Conservation (phyloP, 495 filamentous ascomycete species). For the Jackrogersella minutella region DNA sequence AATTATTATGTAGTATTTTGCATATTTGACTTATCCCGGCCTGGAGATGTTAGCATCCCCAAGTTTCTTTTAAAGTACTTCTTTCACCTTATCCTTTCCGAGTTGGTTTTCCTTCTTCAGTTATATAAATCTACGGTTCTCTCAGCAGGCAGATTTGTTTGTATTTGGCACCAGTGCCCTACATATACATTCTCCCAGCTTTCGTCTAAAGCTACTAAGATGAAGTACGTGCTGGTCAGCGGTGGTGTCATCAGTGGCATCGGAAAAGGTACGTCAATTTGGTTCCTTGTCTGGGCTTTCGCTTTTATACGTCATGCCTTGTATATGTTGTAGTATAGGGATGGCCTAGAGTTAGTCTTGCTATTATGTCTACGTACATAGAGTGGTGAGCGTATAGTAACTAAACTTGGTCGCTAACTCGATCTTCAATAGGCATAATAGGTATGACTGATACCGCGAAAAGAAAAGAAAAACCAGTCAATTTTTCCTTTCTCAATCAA, state of each 20-base stretch:
- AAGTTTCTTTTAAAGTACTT: neutral
- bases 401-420: slow-evolving; percentile 35
- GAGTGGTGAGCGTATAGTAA: slow-evolving; percentile 60
- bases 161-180: neutral
- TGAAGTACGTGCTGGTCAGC: slow-evolving; percentile 32
- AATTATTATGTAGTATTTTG: neutral
- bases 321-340: neutral
- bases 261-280: slow-evolving; percentile 67
- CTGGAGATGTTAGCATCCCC: neutral
- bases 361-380: neutral
- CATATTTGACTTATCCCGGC: neutral
- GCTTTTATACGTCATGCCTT: neutral
- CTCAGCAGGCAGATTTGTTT: neutral
- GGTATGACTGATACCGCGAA: slow-evolving; percentile 4
- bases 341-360: neutral
- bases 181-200: neutral
- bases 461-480: neutral
- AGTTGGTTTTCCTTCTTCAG: neutral
- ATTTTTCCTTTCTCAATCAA: slow-evolving; percentile 12
- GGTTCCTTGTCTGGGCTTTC: neutral
- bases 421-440: slow-evolving; percentile 23
- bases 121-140: neutral
- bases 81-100: neutral
- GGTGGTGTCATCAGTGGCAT: slow-evolving; percentile 80
- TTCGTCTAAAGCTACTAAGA: neutral